These are phyloP conservation scores for Tripterygium wilfordii DNA, from an alignment of 177 flowering plant species.

Conservation along the genomic window DNA sequence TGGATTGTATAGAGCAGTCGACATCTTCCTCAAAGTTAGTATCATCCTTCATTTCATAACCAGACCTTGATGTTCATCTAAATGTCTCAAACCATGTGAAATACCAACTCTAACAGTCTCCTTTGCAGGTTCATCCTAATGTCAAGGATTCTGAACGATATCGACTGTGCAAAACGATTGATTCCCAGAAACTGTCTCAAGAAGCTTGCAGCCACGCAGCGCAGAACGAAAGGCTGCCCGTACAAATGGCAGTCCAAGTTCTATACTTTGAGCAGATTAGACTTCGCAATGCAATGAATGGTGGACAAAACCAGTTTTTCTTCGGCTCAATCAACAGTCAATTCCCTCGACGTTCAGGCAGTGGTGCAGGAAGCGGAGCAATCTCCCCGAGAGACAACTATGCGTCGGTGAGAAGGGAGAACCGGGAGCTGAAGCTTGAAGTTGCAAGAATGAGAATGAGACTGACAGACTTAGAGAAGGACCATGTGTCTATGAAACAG, in stretches of 20 bases:
- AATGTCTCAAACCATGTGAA: neutral
- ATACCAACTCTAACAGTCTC: neutral
- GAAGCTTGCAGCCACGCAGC: conserved; percentile 99
- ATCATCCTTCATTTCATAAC: neutral
- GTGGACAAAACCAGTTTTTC: conserved; percentile 70
- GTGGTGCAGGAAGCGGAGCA: conserved; percentile 92
- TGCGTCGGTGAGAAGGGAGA: conserved; percentile 96
- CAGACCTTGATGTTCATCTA: neutral
- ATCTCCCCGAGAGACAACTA: conserved; percentile 96
- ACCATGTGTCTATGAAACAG: conserved; percentile 94
- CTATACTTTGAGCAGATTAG: conserved; percentile 94
- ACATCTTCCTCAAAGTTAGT: conserved; percentile 86
- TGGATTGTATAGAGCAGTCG: conserved; percentile 86
- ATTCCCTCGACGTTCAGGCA: conserved; percentile 73
- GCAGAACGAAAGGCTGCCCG: conserved; percentile 90
- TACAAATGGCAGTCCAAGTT: conserved; percentile 98
- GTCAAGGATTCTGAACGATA: conserved; percentile 86
- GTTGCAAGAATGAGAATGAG: conserved; percentile 99
- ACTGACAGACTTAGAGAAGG: conserved; percentile 90
- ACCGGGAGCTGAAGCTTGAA: conserved; percentile 94
- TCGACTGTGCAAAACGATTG: conserved; percentile 91
- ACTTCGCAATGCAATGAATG: conserved; percentile 89
- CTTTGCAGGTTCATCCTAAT: conserved; percentile 74
- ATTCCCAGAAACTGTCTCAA: conserved; percentile 91
- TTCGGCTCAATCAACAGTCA: conserved; percentile 67